Base-by-base conservation (phyloP, 805 yeast genomes). In the Ogataea saltuana region DNA sequence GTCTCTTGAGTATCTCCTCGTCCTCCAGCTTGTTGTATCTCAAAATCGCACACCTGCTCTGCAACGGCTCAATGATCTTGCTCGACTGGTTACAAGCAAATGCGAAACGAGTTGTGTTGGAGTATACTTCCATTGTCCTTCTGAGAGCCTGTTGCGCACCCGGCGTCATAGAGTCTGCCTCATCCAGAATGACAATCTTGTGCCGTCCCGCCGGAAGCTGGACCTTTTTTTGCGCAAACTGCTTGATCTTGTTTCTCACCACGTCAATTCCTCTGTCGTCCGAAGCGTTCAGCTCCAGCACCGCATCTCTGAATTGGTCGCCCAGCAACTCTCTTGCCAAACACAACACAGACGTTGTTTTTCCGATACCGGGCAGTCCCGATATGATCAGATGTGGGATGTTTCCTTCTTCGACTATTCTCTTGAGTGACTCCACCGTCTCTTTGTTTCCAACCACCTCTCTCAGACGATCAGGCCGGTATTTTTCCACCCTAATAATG, bases 181-280 rank as follows among this genome's bases (percentile, higher is more conserved):
- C 99, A 65, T 91, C 99, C 51, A 93, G 68, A 41, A 93, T 91
- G 52, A 93, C 77, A 43, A 93, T 87, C 74, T 93, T 93, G 61
- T 91, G 97, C 53, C 91, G 76, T 1, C 97, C 97, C 0, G 83
- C 77, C 0, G 97, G 96, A 50, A 93, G 70, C 58, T 74, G 81
- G 36, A 90, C 91, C 61, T 88, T 90, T 56, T 90, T 90, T 60
- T 89, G 97, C 3, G 99, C 98, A 75, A 93, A 93, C 49, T 87
- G 88, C 65, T 93, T 93, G 68, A 93, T 93, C 56, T 86, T 83
- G 55, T 88, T 90, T 48, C 99, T 76, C 9, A 93, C 98, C 19
- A 90, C 96, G 40, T 93, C 99, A 40, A 93, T 93, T 50, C 99
- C 99, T 70, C 99, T 76, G 61, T 93, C 98, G 62, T 93, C 99